Evolutionary conservation across 805 yeast genomes (phyloP).

Genomic region (Candida glaebosa): DNA sequence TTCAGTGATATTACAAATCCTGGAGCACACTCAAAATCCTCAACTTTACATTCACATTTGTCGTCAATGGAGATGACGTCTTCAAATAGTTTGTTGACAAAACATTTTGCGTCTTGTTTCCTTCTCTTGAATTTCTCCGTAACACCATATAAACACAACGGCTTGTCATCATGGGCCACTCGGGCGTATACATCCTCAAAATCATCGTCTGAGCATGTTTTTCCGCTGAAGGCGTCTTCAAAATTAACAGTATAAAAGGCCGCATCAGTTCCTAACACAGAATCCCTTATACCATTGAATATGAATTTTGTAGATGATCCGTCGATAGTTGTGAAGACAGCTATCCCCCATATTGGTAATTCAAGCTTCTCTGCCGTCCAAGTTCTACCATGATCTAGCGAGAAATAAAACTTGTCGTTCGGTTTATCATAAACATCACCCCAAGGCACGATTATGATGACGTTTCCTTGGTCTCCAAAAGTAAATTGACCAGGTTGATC

Average conservation of each 20-base stretch:
- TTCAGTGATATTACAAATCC: constrained; percentile 35
- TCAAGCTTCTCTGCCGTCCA: constrained; percentile 58
- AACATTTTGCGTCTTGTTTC: constrained; percentile 62
- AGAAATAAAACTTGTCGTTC: constrained; percentile 41
- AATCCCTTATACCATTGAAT: constrained; percentile 37
- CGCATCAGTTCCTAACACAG: constrained; percentile 6
- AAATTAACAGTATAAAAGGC: constrained; percentile 50
- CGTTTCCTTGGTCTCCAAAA: constrained; percentile 77
- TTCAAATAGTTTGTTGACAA: constrained; percentile 44
- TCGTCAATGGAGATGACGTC: constrained; percentile 49
- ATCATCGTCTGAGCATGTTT: constrained; percentile 46
- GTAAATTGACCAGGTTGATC: constrained; percentile 52
- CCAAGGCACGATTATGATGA: constrained; percentile 58
- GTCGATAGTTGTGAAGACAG: constrained; percentile 59
- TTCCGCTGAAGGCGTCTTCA: constrained; percentile 50
- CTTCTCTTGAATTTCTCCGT: constrained; percentile 62
- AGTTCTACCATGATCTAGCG: constrained; percentile 69
- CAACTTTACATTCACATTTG: constrained; percentile 59
- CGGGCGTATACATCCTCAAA: constrained; percentile 65
- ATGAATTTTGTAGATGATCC: constrained; percentile 64
- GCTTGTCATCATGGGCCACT: constrained; percentile 26
- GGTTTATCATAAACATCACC: constrained; percentile 21
- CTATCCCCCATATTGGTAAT: constrained; percentile 34
- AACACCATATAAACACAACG: constrained; percentile 66
- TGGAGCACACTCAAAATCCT: constrained; percentile 68